These are phyloP conservation scores for Backusella macrospora DNA, from an alignment of 192 early-diverging fungal genomes.

Conservation along the genomic window DNA sequence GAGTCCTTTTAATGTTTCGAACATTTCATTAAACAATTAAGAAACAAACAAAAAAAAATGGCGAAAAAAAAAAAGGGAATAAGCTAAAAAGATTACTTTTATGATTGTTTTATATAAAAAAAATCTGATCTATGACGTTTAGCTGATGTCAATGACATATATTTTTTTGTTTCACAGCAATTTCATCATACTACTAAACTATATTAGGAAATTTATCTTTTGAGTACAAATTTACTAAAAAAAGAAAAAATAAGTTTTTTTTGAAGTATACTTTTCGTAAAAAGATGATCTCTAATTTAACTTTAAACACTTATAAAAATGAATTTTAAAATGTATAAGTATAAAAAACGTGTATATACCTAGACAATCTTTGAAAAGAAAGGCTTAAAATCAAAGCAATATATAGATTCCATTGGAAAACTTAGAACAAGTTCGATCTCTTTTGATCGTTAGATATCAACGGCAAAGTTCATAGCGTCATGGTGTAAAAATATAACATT, in stretches of 20 bases:
- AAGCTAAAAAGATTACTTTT: neutral
- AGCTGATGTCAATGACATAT: slow-evolving; percentile 2
- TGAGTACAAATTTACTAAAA: neutral
- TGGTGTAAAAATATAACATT: too few relatives aligned
- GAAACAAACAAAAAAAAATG: neutral
- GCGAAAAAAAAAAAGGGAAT: neutral
- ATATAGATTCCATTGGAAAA: too few relatives aligned
- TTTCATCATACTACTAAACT: neutral
- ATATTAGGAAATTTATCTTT: neutral
- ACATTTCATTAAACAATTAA: neutral
- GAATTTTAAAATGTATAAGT: too few relatives aligned
- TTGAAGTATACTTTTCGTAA: neutral
- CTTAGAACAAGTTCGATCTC: too few relatives aligned
- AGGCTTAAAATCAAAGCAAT: too few relatives aligned
- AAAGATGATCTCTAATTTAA: too few relatives aligned
- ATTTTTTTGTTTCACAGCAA: neutral
- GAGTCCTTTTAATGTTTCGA: neutral
- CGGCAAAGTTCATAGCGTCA: too few relatives aligned
- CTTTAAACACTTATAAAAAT: too few relatives aligned
- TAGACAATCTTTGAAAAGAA: too few relatives aligned
- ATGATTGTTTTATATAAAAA: neutral
- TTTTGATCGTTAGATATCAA: too few relatives aligned
- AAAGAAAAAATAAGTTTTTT: neutral
- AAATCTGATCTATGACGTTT: slow-evolving; percentile 15
- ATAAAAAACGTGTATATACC: too few relatives aligned